Evolutionary conservation across 148 eudicot genomes (phyloP), one percentile per base, ranked within the genome.

Genomic region (Drosera capensis): DNA sequence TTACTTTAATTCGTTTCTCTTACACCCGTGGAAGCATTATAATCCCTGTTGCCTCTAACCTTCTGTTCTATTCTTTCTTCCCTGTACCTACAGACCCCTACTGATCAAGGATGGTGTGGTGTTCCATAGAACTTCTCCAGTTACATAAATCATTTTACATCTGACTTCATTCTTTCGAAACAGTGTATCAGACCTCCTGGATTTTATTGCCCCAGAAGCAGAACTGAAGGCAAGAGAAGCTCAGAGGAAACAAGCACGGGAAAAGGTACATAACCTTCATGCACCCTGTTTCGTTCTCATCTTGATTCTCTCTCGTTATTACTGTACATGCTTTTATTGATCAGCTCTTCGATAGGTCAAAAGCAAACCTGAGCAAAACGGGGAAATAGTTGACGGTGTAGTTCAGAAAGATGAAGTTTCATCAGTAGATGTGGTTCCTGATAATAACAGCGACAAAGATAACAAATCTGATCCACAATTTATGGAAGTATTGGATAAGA

Each of bases 151-250:
- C n/a, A n/a, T n/a, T n/a, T n/a, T n/a, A n/a, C 1, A 11, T 17
- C 14, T 34, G 23, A 20, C 22, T 39, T 11, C 34, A 26, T 14
- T 25, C 29, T 45, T 21, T 57, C 40, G n/a, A n/a, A 67, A 53
- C 73, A 88, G 97, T 71, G 97, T 88, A 29, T 88, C 97, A 11
- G 97, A 88, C 52, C 74, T 88, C 22, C 62, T 88, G 71, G 97
- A 88, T 48, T 88, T 80, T 43, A 88, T 88, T 68, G 52, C 84
- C 21, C 97, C 97, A 26, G 96, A 87, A 51, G 78, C 75, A 52
- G 93, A 82, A 56, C 66, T 72, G 47, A 87, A 82, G 59, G 82
- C 88, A 48, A 80, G 86, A 68, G 94, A 88, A 39, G 81, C 84
- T 47, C 92, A 83, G 63, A 88, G 70, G 73, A 88, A 80, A 63